Evolutionary conservation across 257 asterid genomes (phyloP), one percentile per base, ranked within the genome.

Genomic region (Solanum rostratum): DNA sequence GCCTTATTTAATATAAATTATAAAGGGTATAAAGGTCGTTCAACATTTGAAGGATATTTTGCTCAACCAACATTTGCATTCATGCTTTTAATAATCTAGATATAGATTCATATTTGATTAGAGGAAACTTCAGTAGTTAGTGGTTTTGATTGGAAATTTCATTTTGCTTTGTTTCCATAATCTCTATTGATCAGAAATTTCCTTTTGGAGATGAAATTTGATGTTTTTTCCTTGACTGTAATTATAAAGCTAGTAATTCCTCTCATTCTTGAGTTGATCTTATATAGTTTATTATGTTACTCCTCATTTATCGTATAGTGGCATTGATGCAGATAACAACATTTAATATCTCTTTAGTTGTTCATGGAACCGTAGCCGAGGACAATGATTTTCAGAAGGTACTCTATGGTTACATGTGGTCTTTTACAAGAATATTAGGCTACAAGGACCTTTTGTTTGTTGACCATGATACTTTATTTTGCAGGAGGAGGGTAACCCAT

Each of bases 381-480:
- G 97, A 93, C 85, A 89, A 85, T 86, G 98, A 96, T 88, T 93
- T 86, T 88, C 94, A 89, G 90, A 95, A 95, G 97, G 99, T 93
- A 92, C 62, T 49, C 20, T 57, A 66, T 16, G 76, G 66, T 29
- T 85, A 24, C 49, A 46, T 39, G 43, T 63, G 24, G 87, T 82
- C 33, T 82, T 52, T 68, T 7, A 29, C 12, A 6, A n/a, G 53
- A 24, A 84, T 57, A 10, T 27, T 76, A 50, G 63, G 45, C 39
- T 78, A 9, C 11, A 78, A 78, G 3, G 46, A 27, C 63, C 27
- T 49, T 49, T 76, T 76, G 22, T 69, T 83, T 54, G 79, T 86
- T 84, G 60, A 66, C 50, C 83, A 82, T 66, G 46, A 65, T 83
- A 82, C 82, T 78, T 87, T 68, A 27, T 68, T 70, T 85, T 88